A percentile compares a stretch with the other conserved stretches of the same genome.
These are phyloP conservation scores for Plasmodium vinckei DNA, from an alignment of 169 alveolate genomes.

Conservation along the genomic window DNA sequence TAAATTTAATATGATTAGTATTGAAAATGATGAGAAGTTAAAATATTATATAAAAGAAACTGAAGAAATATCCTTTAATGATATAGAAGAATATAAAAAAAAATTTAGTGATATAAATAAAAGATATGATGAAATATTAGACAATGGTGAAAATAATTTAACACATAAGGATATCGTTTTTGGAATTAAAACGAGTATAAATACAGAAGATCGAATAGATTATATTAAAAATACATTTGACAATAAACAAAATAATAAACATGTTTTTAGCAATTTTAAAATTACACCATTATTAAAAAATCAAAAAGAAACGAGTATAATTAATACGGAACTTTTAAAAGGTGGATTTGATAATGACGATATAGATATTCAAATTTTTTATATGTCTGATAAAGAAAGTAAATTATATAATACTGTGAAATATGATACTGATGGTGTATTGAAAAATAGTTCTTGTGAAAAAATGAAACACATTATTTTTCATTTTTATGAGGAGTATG, in stretches of 20 bases:
- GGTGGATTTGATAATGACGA: slow-evolving; percentile 39
- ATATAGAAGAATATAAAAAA: slow-evolving; percentile 52
- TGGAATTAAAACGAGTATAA: slow-evolving; percentile 45
- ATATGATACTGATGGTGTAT: not conserved
- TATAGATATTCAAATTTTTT: slow-evolving; percentile 15
- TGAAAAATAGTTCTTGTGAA: slow-evolving; percentile 4
- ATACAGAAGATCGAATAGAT: slow-evolving; percentile 34
- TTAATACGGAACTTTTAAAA: slow-evolving; percentile 19
- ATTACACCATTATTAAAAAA: slow-evolving; percentile 12
- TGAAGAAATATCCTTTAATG: slow-evolving; percentile 9
- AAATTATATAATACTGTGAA: slow-evolving; percentile 10
- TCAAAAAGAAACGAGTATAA: not conserved
- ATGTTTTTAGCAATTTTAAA: slow-evolving; percentile 1
- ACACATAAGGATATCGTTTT: slow-evolving; percentile 39
- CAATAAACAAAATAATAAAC: slow-evolving; percentile 25
- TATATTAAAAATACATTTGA: slow-evolving; percentile 64
- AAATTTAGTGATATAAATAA: slow-evolving; percentile 35
- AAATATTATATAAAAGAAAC: slow-evolving; percentile 55
- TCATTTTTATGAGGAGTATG: slow-evolving; percentile 64
- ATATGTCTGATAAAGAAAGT: slow-evolving; percentile 54
- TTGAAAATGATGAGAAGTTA: slow-evolving; percentile 52
- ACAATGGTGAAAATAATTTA: slow-evolving; percentile 11
- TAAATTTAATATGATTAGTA: slow-evolving; percentile 26
- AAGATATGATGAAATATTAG: slow-evolving; percentile 43
- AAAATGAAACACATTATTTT: slow-evolving; percentile 33